Conservation (phyloP, 2,329 filamentous ascomycete genomes). For the Hymenotorrendiella dingleyae region DNA sequence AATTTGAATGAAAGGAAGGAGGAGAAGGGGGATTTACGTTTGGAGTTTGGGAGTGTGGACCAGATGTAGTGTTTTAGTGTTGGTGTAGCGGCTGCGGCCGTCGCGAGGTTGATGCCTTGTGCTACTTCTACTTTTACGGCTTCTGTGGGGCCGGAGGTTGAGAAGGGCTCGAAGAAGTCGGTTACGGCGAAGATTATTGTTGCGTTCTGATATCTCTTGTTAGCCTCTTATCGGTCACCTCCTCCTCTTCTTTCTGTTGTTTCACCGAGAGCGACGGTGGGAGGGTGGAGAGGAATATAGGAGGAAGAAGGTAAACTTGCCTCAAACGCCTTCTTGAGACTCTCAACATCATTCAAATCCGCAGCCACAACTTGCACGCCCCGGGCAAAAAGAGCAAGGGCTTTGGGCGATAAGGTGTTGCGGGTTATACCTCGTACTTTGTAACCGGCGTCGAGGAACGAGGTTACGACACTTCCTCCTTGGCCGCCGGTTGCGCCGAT, state of each 20-base stretch:
- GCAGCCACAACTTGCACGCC: constrained; percentile 37
- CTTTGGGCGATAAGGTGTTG: constrained; percentile 12
- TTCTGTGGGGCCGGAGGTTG: constrained; percentile 14
- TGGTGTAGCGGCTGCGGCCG: constrained; percentile 31
- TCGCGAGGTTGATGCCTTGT: constrained; percentile 33
- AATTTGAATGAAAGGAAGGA: constrained; percentile 25
- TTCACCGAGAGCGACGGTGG: too few species aligned
- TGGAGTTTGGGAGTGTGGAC: constrained; percentile 35
- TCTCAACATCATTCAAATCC: constrained; percentile 34
- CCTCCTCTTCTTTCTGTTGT: too few species aligned
- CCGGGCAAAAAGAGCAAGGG: constrained; percentile 31
- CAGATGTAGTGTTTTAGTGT: constrained; percentile 40
- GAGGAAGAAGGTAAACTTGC: too few species aligned
- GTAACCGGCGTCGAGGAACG: constrained; percentile 15
- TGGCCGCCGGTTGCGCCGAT: too few species aligned
- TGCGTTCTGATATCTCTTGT: too few species aligned
- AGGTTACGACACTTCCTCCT: constrained; percentile 17
- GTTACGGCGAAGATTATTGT: constrained; percentile 46
- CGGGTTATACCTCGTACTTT: constrained; percentile 19
- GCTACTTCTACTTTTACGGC: constrained; percentile 26
- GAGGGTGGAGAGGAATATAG: too few species aligned
- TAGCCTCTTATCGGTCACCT: too few species aligned
- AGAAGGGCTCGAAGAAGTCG: constrained; percentile 25
- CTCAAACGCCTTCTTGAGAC: constrained; percentile 36
- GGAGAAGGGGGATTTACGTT: too few species aligned